Base-by-base conservation (phyloP, 805 yeast species). In the Maudiozyma serrabonitensis region DNA sequence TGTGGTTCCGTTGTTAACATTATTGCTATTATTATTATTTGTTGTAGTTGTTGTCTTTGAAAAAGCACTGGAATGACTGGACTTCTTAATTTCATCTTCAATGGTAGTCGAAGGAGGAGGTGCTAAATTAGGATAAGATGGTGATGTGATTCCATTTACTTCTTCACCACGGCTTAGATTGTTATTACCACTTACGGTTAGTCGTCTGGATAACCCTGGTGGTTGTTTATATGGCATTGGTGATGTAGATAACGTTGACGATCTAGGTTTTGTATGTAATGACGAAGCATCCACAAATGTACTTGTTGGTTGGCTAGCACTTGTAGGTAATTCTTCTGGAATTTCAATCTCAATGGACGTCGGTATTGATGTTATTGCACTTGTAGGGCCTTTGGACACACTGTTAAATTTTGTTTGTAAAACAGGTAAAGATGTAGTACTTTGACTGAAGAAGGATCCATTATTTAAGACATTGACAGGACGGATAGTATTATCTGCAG, bases 321-420 rank as follows among this genome's bases (percentile, higher is more conserved):
- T 60, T 1, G 56, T 55, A 11, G 70, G 70, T 34, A 67, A 49
- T 43, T 67, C 70, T 52, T 66, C 69, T 1, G 91, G 91, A 41
- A 84, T 85, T 61, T 84, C 90, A 52, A 76, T 77, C 52, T 76
- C 76, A 2, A 83, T 72, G 1, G 87, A 84, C 0, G 84, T 76
- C 9, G 78, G 74, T 16, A 71, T 69, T 39, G 78, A 61, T 6
- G 71, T 68, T n/a, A 55, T 52, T 2, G 66, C 56, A 47, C 61
- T 62, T 5, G 54, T 47, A 2, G 63, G 60, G 3, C 61, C 66
- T 43, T 47, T 50, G 5, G 52, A 32, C 0, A 57, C 45, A 26
- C 59, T 60, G 40, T 41, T 56, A 42, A 63, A 61, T 37, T 58
- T 59, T 5, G 67, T 63, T 54, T 61, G 64, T 31, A 64, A 43